phyloP scores from a whole-genome alignment of 1,139 yeast species.

The Petasospora rhodanensis region DNA sequence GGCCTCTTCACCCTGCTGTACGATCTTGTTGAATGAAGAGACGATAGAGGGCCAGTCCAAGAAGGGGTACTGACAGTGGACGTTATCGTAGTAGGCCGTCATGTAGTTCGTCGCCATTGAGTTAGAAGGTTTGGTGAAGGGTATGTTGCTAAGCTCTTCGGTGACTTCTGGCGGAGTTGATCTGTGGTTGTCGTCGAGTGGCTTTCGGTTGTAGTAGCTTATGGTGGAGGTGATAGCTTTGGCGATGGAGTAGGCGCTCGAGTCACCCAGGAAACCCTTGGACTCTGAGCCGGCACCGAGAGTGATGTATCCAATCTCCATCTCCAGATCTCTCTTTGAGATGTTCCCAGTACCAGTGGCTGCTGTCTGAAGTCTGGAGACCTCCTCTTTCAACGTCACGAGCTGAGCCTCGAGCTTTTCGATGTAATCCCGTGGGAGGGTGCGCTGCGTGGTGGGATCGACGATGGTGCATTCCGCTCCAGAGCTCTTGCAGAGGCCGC shows the following conservation, averaged over 20 bases:
- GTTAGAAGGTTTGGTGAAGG: constrained; percentile 33
- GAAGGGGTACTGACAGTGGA: constrained; percentile 31
- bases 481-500: constrained; percentile 40
- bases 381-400: constrained; percentile 1
- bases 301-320: constrained; percentile 28
- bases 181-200: not conserved
- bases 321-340: constrained; percentile 15
- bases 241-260: constrained; percentile 29
- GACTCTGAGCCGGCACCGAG: constrained; percentile 28
- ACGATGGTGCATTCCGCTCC: constrained; percentile 44
- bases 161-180: constrained; percentile 7
- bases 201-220: constrained; percentile 13
- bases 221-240: constrained; percentile 25
- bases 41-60: constrained; percentile 28
- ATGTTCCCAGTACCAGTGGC: too few relatives aligned
- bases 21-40: too few relatives aligned
- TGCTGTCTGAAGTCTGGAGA: too few relatives aligned
- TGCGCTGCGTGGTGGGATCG: constrained; percentile 49
- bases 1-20: too few relatives aligned
- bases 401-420: constrained; percentile 37
- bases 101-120: constrained; percentile 7
- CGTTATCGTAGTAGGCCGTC: constrained; percentile 12
- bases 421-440: constrained; percentile 45
- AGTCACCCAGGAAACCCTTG: constrained; percentile 25
- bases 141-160: constrained; percentile 7